phyloP scores from a whole-genome alignment of 176 grass and related monocot species.

The Carex scoparia region DNA sequence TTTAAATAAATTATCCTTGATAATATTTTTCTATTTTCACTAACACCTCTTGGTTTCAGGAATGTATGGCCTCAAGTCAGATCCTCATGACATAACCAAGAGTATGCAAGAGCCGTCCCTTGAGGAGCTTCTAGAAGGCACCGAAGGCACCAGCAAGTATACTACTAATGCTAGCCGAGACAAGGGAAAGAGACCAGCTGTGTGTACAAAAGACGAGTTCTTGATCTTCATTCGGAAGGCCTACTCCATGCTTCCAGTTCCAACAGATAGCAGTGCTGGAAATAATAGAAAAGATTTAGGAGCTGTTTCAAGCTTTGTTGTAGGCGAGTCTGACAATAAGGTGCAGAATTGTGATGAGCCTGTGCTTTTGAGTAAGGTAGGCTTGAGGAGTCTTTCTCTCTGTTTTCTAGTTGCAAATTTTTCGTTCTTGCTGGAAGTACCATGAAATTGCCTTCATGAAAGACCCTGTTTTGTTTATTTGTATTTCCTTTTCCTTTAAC shows the following conservation, averaged over 20 bases:
- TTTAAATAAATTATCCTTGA: neutral
- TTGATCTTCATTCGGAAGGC: slow-evolving; percentile 60
- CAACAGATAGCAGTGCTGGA: slow-evolving; percentile 23
- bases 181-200: slow-evolving; percentile 55
- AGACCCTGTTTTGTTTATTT: neutral
- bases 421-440: slow-evolving; percentile 5
- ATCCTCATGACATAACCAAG: slow-evolving; percentile 72
- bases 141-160: slow-evolving; percentile 59
- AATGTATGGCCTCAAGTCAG: slow-evolving; percentile 67
- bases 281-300: slow-evolving; percentile 42
- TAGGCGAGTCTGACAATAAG: slow-evolving; percentile 42
- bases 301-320: slow-evolving; percentile 39
- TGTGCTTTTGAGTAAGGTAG: slow-evolving; percentile 44
- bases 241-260: slow-evolving; percentile 61
- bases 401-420: neutral
- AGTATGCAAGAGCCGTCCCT: slow-evolving; percentile 62
- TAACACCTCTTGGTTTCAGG: slow-evolving; percentile 45
- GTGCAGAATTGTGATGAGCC: slow-evolving; percentile 42
- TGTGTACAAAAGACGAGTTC: slow-evolving; percentile 54
- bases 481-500: slow-evolving; percentile 13
- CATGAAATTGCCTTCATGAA: neutral
- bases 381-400: slow-evolving; percentile 15
- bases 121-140: slow-evolving; percentile 57
- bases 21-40: neutral
- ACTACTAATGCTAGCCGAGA: slow-evolving; percentile 48